Conservation (phyloP, 192 early-diverging fungal species). For the Spizellomyces punctatus region DNA sequence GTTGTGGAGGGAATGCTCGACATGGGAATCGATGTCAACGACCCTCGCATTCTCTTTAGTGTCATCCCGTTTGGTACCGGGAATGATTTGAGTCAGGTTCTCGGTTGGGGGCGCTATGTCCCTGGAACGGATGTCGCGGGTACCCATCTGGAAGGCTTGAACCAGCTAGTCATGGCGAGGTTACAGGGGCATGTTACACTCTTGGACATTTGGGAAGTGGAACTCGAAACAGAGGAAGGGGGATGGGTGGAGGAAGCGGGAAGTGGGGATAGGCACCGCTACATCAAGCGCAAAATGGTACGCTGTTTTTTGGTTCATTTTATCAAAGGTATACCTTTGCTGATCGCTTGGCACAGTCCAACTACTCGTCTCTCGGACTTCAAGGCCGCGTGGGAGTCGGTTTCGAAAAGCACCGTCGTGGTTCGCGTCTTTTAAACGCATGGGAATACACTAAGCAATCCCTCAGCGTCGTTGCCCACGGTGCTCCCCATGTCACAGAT, state of each 20-base stretch:
- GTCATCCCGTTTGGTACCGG: slow-evolving; percentile 78
- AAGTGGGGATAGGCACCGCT: slow-evolving; percentile 51
- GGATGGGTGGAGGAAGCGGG: slow-evolving; percentile 68
- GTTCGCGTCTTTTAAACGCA: slow-evolving; percentile 66
- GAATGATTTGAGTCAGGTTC: slow-evolving; percentile 74
- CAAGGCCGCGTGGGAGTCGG: slow-evolving; percentile 72
- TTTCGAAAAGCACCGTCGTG: slow-evolving; percentile 70
- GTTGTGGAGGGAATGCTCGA: slow-evolving; percentile 66
- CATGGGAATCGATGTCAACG: slow-evolving; percentile 62
- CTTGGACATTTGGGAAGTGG: slow-evolving; percentile 73
- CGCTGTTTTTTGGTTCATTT: background rate
- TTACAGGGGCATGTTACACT: slow-evolving; percentile 65
- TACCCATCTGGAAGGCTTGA: slow-evolving; percentile 57
- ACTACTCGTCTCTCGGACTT: slow-evolving; percentile 74
- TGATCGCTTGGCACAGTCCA: slow-evolving; percentile 35
- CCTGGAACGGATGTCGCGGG: slow-evolving; percentile 59
- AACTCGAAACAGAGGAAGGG: slow-evolving; percentile 56
- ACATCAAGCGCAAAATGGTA: slow-evolving; percentile 58
- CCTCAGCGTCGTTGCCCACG: slow-evolving; percentile 60
- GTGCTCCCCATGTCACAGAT: slow-evolving; percentile 65
- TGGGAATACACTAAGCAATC: slow-evolving; percentile 65
- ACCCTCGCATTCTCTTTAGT: slow-evolving; percentile 32
- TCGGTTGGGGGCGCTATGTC: slow-evolving; percentile 77
- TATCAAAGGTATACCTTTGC: background rate
- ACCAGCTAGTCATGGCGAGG: slow-evolving; percentile 57